Base-by-base conservation (phyloP, 2,329 filamentous ascomycete genomes). In the Trichoderma sp. region DNA sequence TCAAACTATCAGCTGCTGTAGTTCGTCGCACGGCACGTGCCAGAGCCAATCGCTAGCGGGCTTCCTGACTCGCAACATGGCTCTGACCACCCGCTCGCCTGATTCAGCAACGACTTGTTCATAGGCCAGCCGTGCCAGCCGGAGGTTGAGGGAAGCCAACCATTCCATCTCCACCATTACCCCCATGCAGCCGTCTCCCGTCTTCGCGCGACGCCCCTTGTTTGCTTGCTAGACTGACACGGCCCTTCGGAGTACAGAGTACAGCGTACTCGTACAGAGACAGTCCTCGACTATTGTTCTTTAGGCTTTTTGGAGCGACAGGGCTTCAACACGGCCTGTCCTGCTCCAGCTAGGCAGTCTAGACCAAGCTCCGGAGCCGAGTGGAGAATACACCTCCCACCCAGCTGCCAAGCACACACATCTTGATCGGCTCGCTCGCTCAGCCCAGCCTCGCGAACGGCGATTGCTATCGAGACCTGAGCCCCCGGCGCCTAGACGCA, bases 101-200 rank as follows among this genome's bases (percentile, higher is more conserved):
- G 70, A 71, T 55, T 71, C 70, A 71, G 63, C 53, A 17, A 28
- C 26, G 36, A 36, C n/a, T 20, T 34, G 11, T 71, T 67, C 62
- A 67, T 67, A 71, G 69, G 69, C 28, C 47, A 55, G 59, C 34
- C 34, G 34, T 8, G 34, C 23, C 11, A 59, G 17, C 59, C 39
- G 59, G 59, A 55, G 32, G 15, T 28, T 11, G 34, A 36, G 39
- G 58, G 58, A 43, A 39, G 20, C 65, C 53, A 50, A 43, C 36
- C 70, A 50, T 20, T 67, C 28, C 70, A 68, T 71, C 70, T 71
- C 70, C 70, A 71, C 70, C 63, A 71, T 36, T 34, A 15, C 64
- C 62, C 70, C 70, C 70, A 71, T 71, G 70, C 70, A 68, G 61
- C 68, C 50, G 34, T 39, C 26, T 28, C 39, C 50, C 36, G 50